Base-by-base conservation (phyloP, 352 stramenopile species). In the Blastocystis sp. region DNA sequence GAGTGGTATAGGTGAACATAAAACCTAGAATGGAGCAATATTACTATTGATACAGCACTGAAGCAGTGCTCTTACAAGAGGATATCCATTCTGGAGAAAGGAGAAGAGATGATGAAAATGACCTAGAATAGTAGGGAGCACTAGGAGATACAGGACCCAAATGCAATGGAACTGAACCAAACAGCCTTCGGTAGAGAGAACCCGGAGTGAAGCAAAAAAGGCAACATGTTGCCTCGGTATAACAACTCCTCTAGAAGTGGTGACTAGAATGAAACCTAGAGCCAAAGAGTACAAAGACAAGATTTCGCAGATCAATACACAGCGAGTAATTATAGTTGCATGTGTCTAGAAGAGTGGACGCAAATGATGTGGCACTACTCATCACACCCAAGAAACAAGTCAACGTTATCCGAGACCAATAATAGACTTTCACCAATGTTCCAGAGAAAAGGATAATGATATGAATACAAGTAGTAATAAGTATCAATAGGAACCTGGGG, bases 1-100 rank as follows among this genome's bases (percentile, higher is more conserved):
- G 51, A 4, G 51, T 58, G 12, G 69, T 80, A 24, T 80, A 80
- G 6, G n/a, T 19, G 46, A 80, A 80, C 43, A 80, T 80, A 54
- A 80, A 63, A 14, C 37, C 69, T 80, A 63, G 19, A n/a, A 39
- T 58, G 16, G 11, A 63, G 16, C 14, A 5, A 39, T 29, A 12
- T 42, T 1, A 7, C 14, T 11, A 80, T 1, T 4, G 35, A 12
- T 61, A 80, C 69, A 42, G 24, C 39, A 80, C 1, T 54, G 39
- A 39, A 32, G 21, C 19, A 80, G 35, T 1, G 69, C 69, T 46
- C 32, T 63, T n/a, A 37, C 2, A 32, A 59, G 19, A 7, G 37
- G n/a, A 27, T 63, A 32, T 2, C 42, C 69, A 7, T 32, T 6
- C 3, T 27, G 32, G 11, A 80, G 19, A n/a, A 37, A 29, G 32